Conservation (phyloP, 1,284 basidiomycete species). For the Pyrrhoderma noxium region DNA sequence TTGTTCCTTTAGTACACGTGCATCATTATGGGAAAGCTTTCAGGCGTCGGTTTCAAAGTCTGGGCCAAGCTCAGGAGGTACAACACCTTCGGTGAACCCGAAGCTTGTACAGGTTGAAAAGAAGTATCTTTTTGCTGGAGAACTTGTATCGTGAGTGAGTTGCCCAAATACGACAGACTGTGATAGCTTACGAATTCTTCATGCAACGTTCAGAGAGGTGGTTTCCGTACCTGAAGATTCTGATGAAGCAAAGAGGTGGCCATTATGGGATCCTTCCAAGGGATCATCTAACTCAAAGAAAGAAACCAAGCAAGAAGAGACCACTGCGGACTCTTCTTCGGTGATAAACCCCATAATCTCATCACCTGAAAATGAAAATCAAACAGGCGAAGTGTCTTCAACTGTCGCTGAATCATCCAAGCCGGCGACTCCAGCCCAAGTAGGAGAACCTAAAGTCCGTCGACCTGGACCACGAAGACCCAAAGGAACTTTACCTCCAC, state of each 20-base stretch:
- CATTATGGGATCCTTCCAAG: constrained; percentile 34
- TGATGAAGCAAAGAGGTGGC: constrained; percentile 67
- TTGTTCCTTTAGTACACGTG: constrained; percentile 33
- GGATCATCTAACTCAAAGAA: too few species aligned
- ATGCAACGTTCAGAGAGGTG: constrained; percentile 47
- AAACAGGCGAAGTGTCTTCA: constrained; percentile 1
- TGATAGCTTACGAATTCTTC: constrained; percentile 13
- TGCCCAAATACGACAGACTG: constrained; percentile 5
- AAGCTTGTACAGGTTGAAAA: constrained; percentile 59
- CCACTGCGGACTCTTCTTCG: too few species aligned
- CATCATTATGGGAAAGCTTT: constrained; percentile 55
- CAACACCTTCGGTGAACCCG: constrained; percentile 19
- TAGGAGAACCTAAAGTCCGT: constrained; percentile 13
- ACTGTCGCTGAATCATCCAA: constrained; percentile 8
- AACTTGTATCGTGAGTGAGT: constrained; percentile 54
- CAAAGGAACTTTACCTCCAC: constrained; percentile 43
- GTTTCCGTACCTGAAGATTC: constrained; percentile 65
- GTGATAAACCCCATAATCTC: too few species aligned
- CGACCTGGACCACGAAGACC: constrained; percentile 56
- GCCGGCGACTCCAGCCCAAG: constrained; percentile 13
- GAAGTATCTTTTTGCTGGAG: constrained; percentile 65
- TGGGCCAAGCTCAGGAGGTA: constrained; percentile 1
- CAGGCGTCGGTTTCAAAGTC: constrained; percentile 41
- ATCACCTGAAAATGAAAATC: too few species aligned
- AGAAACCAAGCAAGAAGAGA: neutral